phyloP scores from a whole-genome alignment of 225 moss, liverwort and hornwort genomes.

The Antitrichia curtipendula region DNA sequence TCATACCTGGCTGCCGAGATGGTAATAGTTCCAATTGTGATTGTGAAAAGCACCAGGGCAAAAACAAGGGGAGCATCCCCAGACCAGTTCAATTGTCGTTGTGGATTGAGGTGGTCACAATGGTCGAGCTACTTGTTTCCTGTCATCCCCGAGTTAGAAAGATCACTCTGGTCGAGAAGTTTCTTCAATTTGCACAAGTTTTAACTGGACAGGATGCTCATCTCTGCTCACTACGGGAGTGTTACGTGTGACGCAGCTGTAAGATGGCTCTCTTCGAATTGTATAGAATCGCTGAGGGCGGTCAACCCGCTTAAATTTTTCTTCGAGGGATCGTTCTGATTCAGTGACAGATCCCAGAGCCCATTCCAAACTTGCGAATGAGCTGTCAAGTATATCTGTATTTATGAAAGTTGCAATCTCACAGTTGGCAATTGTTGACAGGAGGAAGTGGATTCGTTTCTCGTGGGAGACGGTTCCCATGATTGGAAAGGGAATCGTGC shows the following conservation, averaged over 20 bases:
- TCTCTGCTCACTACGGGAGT: background rate
- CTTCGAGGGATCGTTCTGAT: background rate
- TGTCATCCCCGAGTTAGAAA: background rate
- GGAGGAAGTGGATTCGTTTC: background rate
- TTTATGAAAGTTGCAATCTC: background rate
- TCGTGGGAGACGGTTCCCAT: conserved; percentile 14
- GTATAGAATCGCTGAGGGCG: background rate
- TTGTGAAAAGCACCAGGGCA: background rate
- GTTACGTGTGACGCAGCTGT: background rate
- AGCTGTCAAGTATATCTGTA: background rate
- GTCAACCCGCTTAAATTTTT: background rate
- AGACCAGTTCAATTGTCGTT: background rate
- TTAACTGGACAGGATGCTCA: background rate
- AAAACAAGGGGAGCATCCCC: background rate
- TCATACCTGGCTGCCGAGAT: background rate
- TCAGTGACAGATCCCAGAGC: too few species aligned
- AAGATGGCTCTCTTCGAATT: background rate
- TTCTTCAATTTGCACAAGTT: background rate
- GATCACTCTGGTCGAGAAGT: background rate
- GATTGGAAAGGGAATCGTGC: conserved; percentile 8
- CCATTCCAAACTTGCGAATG: background rate
- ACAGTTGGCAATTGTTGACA: background rate
- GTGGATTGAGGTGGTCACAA: background rate
- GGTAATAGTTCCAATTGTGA: background rate
- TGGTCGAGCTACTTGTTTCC: background rate